These are phyloP conservation scores for Diophrys sp. DNA, from an alignment of 73 alveolate species.

Conservation along the genomic window DNA sequence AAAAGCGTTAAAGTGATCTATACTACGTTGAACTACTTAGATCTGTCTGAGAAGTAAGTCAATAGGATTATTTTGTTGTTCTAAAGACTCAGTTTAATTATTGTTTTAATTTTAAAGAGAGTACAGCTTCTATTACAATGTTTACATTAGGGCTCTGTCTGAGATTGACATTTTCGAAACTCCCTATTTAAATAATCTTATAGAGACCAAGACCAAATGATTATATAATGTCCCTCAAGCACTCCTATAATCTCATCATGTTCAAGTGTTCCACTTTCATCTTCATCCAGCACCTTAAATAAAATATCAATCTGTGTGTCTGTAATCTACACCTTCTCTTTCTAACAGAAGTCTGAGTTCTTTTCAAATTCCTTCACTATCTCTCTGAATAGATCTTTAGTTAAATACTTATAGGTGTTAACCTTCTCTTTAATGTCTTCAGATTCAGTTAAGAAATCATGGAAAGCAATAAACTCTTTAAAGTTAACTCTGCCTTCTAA, in stretches of 20 bases:
- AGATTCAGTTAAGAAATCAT: constrained; percentile 43
- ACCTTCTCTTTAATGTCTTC: constrained; percentile 52
- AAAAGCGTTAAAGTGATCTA: too few species aligned
- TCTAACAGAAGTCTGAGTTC: constrained; percentile 28
- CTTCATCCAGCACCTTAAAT: constrained; percentile 59
- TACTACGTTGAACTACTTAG: too few species aligned
- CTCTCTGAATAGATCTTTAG: constrained; percentile 17
- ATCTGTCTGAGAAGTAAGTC: too few species aligned
- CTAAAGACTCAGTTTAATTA: too few species aligned
- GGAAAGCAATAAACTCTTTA: constrained; percentile 60
- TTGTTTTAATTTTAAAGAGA: too few species aligned
- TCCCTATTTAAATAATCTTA: too few species aligned
- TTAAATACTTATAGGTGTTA: constrained; percentile 36
- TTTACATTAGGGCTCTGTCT: too few species aligned
- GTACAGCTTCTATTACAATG: too few species aligned
- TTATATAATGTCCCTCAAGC: constrained; percentile 40
- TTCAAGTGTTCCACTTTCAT: constrained; percentile 61
- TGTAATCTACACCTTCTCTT: constrained; percentile 18
- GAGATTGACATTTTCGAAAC: too few species aligned
- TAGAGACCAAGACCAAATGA: too few species aligned
- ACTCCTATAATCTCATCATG: constrained; percentile 69
- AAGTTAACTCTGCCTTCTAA: constrained; percentile 51
- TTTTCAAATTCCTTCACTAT: constrained; percentile 34
- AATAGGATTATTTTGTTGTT: too few species aligned
- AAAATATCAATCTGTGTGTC: constrained; percentile 48